Base-by-base conservation (phyloP, 2,329 filamentous ascomycete genomes). In the Talaromyces pinophilus region DNA sequence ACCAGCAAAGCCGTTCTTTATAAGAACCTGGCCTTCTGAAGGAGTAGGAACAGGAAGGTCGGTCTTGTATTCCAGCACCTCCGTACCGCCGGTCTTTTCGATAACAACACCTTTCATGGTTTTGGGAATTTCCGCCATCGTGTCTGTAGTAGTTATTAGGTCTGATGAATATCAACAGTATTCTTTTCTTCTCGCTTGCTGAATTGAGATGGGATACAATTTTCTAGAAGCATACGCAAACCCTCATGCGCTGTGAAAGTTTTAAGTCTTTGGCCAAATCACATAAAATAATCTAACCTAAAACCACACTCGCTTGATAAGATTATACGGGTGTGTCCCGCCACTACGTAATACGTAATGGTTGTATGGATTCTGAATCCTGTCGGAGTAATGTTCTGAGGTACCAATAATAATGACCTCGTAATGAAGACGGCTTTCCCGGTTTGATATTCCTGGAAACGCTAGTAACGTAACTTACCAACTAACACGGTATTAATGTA, bases 1-100 rank as follows among this genome's bases (percentile, higher is more conserved):
- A 68, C 92, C 92, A 59, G 90, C 83, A 74, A 84, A 90, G 69
- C 88, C 85, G 77, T 94, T 94, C 78, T 89, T 89, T 68, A 96
- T 85, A 7, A 95, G 84, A 17, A 95, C 79, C 69, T 94, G 83
- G 63, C 86, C 87, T 8, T 88, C 85, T 33, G 85, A 83, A 5
- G 84, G 85, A 62, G 82, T 78, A 0, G 91, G 90, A 1, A 94
- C 85, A 8, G 88, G 86, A 1, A 91, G 76, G 73, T 91, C 87
- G n/a, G 85, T 87, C 72, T 84, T 88, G 77, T 89, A 87, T 72
- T 91, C 80, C 10, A 92, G 79, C n/a, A 90, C 89, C 35, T 91
- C 88, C 0, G 83, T 80, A 5, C 87, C 89, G 66, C 90, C 90
- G 6, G 82, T 90, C 80, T 89, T 87, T 70, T 88, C 84, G 69